Percentiles rank a stretch among this genome's conserved stretches.
These are phyloP conservation scores for Thalia dealbata DNA, from an alignment of 176 grass and related monocot genomes.

Conservation along the genomic window DNA sequence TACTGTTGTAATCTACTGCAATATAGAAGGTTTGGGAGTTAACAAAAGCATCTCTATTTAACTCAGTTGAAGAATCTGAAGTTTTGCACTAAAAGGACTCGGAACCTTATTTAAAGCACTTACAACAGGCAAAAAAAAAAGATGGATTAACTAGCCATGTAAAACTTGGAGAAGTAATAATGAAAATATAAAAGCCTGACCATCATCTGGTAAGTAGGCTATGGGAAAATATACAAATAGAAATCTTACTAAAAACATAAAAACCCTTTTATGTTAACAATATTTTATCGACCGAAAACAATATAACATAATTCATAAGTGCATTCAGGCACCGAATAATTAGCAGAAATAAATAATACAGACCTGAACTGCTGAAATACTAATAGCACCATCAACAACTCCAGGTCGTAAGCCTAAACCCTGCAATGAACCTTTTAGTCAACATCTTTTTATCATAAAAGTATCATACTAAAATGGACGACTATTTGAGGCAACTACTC, in stretches of 20 bases:
- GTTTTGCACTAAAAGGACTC: neutral
- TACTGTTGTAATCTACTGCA: neutral
- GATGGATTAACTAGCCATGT: too few relatives aligned
- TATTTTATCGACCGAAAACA: neutral
- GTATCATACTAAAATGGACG: conserved; percentile 3
- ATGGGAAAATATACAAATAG: neutral
- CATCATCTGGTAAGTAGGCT: too few relatives aligned
- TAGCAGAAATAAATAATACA: neutral
- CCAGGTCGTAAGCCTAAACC: conserved; percentile 82
- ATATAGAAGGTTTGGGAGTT: neutral
- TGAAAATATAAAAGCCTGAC: too few relatives aligned
- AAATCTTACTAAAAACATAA: neutral
- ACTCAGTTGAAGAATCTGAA: neutral
- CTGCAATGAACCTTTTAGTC: conserved; percentile 24
- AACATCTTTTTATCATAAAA: neutral
- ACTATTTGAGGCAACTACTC: neutral
- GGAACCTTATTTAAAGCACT: too few relatives aligned
- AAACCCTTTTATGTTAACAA: neutral
- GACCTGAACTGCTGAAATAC: conserved; percentile 95
- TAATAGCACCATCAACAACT: conserved; percentile 88
- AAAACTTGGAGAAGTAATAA: too few relatives aligned
- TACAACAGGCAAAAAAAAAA: too few relatives aligned
- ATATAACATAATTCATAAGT: neutral
- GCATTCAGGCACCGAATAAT: neutral
- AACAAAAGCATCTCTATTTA: neutral